Evolutionary conservation across 164 flowering plant species (phyloP), one percentile per base, ranked within the genome.

Genomic region (Cinnamomum micranthum): DNA sequence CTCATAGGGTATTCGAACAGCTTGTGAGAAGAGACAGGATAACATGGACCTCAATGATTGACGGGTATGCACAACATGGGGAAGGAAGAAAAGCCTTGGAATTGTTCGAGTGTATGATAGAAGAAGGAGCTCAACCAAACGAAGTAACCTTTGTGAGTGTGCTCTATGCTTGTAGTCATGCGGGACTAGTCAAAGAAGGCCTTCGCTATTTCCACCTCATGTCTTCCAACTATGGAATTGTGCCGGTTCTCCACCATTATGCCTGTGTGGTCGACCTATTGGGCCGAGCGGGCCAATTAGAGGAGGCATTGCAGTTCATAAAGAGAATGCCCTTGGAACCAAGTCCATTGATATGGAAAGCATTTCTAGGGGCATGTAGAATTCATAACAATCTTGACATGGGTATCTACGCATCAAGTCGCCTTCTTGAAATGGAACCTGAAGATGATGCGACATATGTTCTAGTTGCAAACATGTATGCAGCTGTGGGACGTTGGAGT

Each of bases 341-440:
- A 2, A 75, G 12, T 24, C 60, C 73, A 14, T 28, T 75, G 51
- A 64, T 75, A 60, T 75, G 77, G 77, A 69, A 73, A 50, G 71
- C 77, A 69, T 69, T 75, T 50, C 59, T 75, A 10, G 77, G 73
- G 24, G 77, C 77, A 60, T 75, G 77, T 70, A 69, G 72, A 75
- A 9, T 70, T 47, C 69, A 75, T 50, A 70, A 50, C 17, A 75
- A 69, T 75, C 73, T 75, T 19, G 50, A 69, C 62, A 14, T 75
- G 65, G 77, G 77, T 17, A 75, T 75, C n/a, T 27, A 75, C 50
- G 73, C 77, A 33, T 69, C 77, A 20, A 63, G 27, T 17, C 50
- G 35, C 17, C 73, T 75, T 47, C 73, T 75, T 24, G 47, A 75
- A 19, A 6, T 59, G 72, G 77, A 75, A 64, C 73, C 73, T 6